Evolutionary conservation across 2,329 filamentous ascomycete genomes (phyloP), one percentile per base, ranked within the genome.

Genomic region (Stylonectria norvegica): DNA sequence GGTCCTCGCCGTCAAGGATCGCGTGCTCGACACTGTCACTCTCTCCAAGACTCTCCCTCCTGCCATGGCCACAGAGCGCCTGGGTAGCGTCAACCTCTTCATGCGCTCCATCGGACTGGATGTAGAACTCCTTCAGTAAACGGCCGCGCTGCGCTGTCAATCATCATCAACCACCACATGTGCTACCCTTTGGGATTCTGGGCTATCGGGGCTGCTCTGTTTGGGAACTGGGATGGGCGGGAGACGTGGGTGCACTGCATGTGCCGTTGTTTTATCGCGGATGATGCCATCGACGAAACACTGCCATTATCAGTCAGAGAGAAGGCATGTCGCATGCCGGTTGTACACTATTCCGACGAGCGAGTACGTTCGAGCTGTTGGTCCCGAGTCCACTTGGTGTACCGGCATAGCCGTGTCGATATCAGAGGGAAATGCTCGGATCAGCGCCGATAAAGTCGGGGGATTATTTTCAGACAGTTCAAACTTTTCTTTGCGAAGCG

Each of bases 41-140:
- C 80, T 95, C 37, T 85, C 88, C 57, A 96, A 95, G 75, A 91
- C 88, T 2, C 73, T 98, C 22, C 91, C 93, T 14, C 76, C 83
- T 12, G 86, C 93, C 42, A 88, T 97, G 81, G 83, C 86, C 10
- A 81, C 81, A 45, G 83, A 88, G 61, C 83, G 91, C 44, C 73
- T 95, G 42, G 84, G 85, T 43, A 95, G 95, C 60, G 93, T 98
- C 53, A 98, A 98, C 63, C 71, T 98, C 40, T 98, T 98, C 66
- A 96, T 98, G 90, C 85, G 89, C 59, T 93, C 91, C 40, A 96
- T 98, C 66, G 93, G 93, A n/a, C 76, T 98, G 61, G 93, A 98
- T 70, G 93, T 98, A 36, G 93, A 96, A 55, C 67, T 84, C 36
- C 65, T 81, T 46, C 64, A 67, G 56, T 69, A 60, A 57, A 49